phyloP scores from a whole-genome alignment of 2,329 filamentous ascomycete species.

The Thermoascus crustaceus region DNA sequence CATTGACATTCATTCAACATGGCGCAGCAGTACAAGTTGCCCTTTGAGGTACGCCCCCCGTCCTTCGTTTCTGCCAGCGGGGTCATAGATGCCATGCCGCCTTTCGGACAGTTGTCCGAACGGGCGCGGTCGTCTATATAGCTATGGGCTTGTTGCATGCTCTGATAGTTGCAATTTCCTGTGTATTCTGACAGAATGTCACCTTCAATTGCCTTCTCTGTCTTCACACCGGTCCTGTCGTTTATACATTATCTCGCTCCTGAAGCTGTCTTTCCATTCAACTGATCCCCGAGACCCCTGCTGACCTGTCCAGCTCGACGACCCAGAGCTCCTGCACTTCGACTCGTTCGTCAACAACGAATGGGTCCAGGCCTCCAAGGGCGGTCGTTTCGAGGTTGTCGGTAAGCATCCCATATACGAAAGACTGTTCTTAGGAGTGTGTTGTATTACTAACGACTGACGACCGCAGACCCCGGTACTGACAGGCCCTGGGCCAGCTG shows the following conservation, averaged over 20 bases:
- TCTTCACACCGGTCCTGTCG: no score
- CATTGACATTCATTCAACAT: slow-evolving; percentile 12
- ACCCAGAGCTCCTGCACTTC: slow-evolving; percentile 42
- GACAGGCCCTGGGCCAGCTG: slow-evolving; percentile 9
- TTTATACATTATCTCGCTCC: no score
- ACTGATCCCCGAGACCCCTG: no score
- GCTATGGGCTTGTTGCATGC: no score
- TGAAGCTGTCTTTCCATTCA: no score
- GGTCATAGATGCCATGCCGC: no score
- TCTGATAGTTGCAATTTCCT: not conserved
- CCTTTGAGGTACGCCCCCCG: slow-evolving; percentile 26
- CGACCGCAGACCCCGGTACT: slow-evolving; percentile 9
- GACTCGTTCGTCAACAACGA: slow-evolving; percentile 45
- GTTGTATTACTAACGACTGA: not conserved
- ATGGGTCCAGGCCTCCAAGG: slow-evolving; percentile 40
- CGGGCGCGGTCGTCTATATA: not conserved
- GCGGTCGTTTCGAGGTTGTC: slow-evolving; percentile 44
- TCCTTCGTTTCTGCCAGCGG: slow-evolving; percentile 1
- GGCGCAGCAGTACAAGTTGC: slow-evolving; percentile 28
- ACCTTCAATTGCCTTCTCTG: no score
- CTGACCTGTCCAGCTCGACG: slow-evolving; percentile 35
- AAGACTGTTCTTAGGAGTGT: not conserved
- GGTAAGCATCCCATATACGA: slow-evolving; percentile 18
- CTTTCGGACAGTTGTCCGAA: no score
- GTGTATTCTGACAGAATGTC: no score